Percentiles rank a stretch among this genome's conserved stretches.
These are phyloP conservation scores for Ogataea hybrid DNA, from an alignment of 1,139 yeast species.

Conservation along the genomic window DNA sequence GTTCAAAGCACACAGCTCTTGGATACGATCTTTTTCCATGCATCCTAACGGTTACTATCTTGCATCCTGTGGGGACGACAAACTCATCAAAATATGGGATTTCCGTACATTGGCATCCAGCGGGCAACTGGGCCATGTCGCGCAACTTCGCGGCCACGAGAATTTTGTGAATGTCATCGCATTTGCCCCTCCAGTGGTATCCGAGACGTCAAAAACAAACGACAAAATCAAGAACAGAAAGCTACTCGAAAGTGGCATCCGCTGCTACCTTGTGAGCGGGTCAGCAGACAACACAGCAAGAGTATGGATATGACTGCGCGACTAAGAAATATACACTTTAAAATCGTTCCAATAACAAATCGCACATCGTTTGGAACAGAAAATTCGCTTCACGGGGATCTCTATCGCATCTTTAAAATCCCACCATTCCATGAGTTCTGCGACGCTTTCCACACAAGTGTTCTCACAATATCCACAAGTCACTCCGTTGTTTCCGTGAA, in stretches of 20 bases:
- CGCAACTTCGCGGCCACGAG: slow-evolving; percentile 61
- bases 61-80: no score
- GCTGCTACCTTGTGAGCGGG: slow-evolving; percentile 60
- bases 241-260: slow-evolving; percentile 42
- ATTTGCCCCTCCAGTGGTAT: slow-evolving; percentile 50
- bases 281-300: slow-evolving; percentile 53
- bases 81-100: slow-evolving; percentile 86
- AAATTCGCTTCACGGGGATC: no score
- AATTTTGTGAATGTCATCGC: slow-evolving; percentile 68
- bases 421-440: no score
- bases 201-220: slow-evolving; percentile 26
- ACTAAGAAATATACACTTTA: slow-evolving; percentile 1
- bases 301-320: slow-evolving; percentile 44
- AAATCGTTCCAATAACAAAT: slow-evolving; percentile 29
- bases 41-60: slow-evolving; percentile 78
- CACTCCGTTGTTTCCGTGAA: no score
- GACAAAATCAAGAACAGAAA: slow-evolving; percentile 24
- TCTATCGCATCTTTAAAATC: no score
- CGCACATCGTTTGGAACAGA: slow-evolving; percentile 46
- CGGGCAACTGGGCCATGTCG: slow-evolving; percentile 45
- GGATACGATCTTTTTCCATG: slow-evolving; percentile 71
- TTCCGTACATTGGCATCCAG: slow-evolving; percentile 38
- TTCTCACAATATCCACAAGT: no score
- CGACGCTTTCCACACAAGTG: no score
- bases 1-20: slow-evolving; percentile 71